Evolutionary conservation across 768 basidiomycete genomes (phyloP), one percentile per base, ranked within the genome.

Genomic region (Asterophora lycoperdoides): DNA sequence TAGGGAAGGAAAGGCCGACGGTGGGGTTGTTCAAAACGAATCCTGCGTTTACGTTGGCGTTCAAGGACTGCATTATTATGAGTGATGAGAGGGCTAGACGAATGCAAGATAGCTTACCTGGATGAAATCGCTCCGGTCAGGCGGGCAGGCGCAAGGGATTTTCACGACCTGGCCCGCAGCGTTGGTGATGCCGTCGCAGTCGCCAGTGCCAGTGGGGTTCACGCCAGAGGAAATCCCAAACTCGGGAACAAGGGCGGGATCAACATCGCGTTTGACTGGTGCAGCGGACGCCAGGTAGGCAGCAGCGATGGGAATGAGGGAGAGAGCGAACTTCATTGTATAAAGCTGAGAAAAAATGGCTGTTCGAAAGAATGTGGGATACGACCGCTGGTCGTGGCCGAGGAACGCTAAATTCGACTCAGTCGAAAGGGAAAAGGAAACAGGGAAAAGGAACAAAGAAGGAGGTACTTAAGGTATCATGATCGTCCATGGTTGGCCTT

Each of bases 81-180:
- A 18, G 6, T 41, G 26, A 37, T 23, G 29, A 29, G 5, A 9
- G 29, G 8, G 19, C n/a, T 26, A 19, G 19, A 11, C 5, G 2
- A 18, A 47, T 39, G 41, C 17, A n/a, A n/a, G n/a, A 26, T 58
- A 44, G 52, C 62, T 51, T 52, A 80, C 83, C n/a, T 67, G 34
- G 52, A 83, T 70, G 68, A 82, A 86, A 23, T 60, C 63, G 10
- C 62, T 60, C 51, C 76, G 73, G 49, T 73, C 66, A 1, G 85
- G 85, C 29, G 84, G 84, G 64, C 84, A 87, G 29, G 66, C 57
- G 59, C 83, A 86, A 2, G 84, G 84, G 15, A 87, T 72, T 63
- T 78, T 76, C 56, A 86, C 71, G 8, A 76, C 71, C 23, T 72
- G 64, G 2, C 83, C 83, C 23, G 77, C 68, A 7, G 79, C 68